phyloP scores from a whole-genome alignment of 2,329 filamentous ascomycete genomes.

The Xylariaceae sp. region DNA sequence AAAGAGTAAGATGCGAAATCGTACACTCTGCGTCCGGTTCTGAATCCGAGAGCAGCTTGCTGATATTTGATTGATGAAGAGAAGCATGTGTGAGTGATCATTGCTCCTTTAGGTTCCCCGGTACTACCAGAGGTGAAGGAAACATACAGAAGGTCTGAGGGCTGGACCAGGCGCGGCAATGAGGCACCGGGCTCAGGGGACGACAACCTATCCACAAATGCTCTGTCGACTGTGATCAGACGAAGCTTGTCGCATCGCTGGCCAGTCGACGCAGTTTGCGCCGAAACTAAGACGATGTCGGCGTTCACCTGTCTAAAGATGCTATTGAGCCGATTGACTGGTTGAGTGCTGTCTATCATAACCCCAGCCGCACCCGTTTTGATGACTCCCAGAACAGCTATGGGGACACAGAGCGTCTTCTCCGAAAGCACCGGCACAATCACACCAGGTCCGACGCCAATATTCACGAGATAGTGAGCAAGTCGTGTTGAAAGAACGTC shows the following conservation, averaged over 20 bases:
- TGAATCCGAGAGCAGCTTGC: neutral
- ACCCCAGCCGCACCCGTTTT: conserved; percentile 2
- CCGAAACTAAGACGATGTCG: too few relatives aligned
- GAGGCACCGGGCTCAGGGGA: neutral
- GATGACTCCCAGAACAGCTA: conserved; percentile 1
- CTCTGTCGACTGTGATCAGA: too few relatives aligned
- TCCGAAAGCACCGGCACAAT: conserved; percentile 1
- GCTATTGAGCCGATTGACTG: too few relatives aligned
- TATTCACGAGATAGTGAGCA: neutral
- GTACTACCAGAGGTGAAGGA: neutral
- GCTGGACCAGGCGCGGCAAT: neutral
- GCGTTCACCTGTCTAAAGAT: too few relatives aligned
- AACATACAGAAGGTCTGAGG: neutral
- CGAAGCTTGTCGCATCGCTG: too few relatives aligned
- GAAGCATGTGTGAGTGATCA: neutral
- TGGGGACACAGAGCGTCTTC: conserved; percentile 1
- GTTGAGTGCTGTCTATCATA: neutral
- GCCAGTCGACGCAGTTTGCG: too few relatives aligned
- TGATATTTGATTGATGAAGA: neutral
- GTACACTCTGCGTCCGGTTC: too few relatives aligned
- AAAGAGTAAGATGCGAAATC: conserved; percentile 1
- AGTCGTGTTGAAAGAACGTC: conserved; percentile 1
- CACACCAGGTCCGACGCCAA: neutral
- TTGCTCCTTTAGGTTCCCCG: neutral
- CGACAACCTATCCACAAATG: neutral